A percentile compares a stretch with the other conserved stretches of the same genome.
These are phyloP conservation scores for Litchi chinensis DNA, from an alignment of 345 rosid genomes.

Conservation along the genomic window DNA sequence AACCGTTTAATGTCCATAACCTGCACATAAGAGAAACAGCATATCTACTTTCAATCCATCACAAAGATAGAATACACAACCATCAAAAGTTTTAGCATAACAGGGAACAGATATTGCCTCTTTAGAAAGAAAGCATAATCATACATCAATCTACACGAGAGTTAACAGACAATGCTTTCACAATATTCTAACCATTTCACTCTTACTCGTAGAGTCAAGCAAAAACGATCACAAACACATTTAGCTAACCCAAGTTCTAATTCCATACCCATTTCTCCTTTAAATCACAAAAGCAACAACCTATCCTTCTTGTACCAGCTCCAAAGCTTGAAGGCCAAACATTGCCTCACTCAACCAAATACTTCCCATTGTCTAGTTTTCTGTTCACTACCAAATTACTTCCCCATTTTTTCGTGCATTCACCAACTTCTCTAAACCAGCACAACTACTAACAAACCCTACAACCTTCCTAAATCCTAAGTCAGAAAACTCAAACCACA, in stretches of 20 bases:
- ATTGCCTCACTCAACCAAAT: no score
- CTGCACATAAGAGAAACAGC: slow-evolving; percentile 35
- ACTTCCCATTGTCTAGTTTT: no score
- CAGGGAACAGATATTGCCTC: not conserved
- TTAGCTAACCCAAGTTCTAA: not conserved
- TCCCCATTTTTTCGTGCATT: no score
- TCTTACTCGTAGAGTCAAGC: not conserved
- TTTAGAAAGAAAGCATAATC: not conserved
- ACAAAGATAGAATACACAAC: not conserved
- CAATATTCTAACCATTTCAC: not conserved
- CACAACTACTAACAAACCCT: no score
- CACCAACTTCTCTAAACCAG: no score
- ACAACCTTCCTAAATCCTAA: no score
- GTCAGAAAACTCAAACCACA: no score
- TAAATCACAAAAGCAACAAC: no score
- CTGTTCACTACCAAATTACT: no score
- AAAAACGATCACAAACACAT: not conserved
- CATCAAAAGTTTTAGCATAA: not conserved
- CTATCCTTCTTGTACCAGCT: no score
- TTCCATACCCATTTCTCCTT: no score
- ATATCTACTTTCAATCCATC: not conserved
- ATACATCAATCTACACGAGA: not conserved
- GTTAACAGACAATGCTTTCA: not conserved
- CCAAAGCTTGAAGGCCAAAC: no score
- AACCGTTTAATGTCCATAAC: slow-evolving; percentile 78